phyloP scores from a whole-genome alignment of 257 asterid genomes.

The Dorcoceras hygrometricum region DNA sequence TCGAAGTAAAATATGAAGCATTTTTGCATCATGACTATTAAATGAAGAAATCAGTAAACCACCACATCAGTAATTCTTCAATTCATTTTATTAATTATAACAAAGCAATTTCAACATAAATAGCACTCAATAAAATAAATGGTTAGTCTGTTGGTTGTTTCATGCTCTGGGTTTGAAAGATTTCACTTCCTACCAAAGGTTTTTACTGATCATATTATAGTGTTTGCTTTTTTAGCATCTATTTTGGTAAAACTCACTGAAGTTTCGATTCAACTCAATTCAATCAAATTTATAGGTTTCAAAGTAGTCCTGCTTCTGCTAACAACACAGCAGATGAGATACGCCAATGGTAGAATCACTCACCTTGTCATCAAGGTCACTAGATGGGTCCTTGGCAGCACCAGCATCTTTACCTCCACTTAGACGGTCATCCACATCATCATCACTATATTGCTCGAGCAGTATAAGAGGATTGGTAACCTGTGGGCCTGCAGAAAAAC shows the following conservation, averaged over 20 bases:
- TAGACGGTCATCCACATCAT: slow-evolving; percentile 65
- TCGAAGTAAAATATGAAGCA: no score
- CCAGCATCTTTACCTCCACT: slow-evolving; percentile 36
- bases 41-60: no score
- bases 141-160: background rate
- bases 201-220: no score
- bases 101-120: background rate
- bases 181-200: no score
- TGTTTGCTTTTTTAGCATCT: background rate
- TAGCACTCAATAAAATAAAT: background rate
- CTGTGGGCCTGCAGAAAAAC: slow-evolving; percentile 53
- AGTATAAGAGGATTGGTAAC: slow-evolving; percentile 73
- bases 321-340: background rate
- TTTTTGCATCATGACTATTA: background rate
- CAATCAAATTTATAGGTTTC: background rate
- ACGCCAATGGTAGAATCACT: slow-evolving; percentile 15
- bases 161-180: background rate
- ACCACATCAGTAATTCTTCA: background rate
- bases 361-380: slow-evolving; percentile 53
- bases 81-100: no score
- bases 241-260: background rate
- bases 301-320: background rate
- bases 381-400: slow-evolving; percentile 39
- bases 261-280: no score
- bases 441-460: slow-evolving; percentile 96